Percentiles rank a stretch among this genome's conserved stretches.
Conservation (phyloP, 2,329 filamentous ascomycete species). For the Pestalotiopsis sp. region DNA sequence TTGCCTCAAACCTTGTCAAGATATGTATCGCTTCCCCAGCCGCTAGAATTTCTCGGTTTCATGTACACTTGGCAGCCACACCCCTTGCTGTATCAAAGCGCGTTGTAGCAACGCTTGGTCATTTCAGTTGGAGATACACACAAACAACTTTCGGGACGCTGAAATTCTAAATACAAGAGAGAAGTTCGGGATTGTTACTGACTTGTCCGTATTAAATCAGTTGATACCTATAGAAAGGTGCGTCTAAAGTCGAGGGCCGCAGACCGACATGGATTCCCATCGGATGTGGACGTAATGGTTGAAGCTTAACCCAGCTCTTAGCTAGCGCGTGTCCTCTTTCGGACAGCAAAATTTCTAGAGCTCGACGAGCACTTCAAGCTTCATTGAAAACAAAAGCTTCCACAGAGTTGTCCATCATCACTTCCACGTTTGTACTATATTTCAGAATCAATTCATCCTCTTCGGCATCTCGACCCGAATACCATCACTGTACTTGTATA, state of each 20-base stretch:
- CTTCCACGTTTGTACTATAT: slow-evolving; percentile 3
- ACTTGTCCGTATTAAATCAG: no score
- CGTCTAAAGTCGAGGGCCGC: not conserved
- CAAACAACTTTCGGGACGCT: not conserved
- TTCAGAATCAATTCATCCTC: not conserved
- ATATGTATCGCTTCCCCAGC: not conserved
- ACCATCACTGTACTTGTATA: not conserved
- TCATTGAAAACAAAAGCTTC: slow-evolving; percentile 7
- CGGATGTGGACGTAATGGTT: not conserved
- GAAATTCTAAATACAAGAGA: not conserved
- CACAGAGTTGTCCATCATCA: not conserved
- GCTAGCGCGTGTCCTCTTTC: slow-evolving; percentile 2
- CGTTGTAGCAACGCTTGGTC: not conserved
- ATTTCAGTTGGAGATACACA: not conserved
- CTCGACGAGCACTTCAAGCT: slow-evolving; percentile 1
- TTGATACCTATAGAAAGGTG: not conserved
- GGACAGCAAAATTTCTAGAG: slow-evolving; percentile 14
- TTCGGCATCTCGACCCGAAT: not conserved
- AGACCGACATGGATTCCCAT: not conserved
- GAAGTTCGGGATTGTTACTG: no score
- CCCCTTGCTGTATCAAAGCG: not conserved
- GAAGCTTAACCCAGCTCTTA: not conserved
- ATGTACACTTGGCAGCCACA: not conserved
- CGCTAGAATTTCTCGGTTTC: not conserved
- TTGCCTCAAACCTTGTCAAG: no score